Percentiles rank a stretch among this genome's conserved stretches.
phyloP scores from a whole-genome alignment of 2,329 filamentous ascomycete species.

The Scopulariopsis brevicaulis region DNA sequence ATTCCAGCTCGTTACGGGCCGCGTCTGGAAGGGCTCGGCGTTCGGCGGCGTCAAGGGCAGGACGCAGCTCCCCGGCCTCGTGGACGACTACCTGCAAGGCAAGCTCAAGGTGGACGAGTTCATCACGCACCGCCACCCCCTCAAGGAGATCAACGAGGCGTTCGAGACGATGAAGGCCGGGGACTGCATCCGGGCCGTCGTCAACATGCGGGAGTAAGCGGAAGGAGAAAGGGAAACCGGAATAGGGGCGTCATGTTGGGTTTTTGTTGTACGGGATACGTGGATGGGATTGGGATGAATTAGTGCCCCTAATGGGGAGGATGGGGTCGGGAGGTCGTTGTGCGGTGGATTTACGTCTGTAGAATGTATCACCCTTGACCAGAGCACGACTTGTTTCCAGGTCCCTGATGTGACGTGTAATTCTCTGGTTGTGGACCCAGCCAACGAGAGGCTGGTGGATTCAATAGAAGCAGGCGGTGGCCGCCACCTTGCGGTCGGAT shows the following conservation, averaged over 20 bases:
- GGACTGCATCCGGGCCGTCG: slow-evolving; percentile 93
- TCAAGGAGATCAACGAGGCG: slow-evolving; percentile 76
- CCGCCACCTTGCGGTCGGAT: no score
- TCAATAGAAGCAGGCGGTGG: background rate
- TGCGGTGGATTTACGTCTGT: background rate
- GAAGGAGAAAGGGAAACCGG: background rate
- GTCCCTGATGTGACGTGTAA: background rate
- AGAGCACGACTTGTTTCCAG: background rate
- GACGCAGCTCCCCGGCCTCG: slow-evolving; percentile 76
- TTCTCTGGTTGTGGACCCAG: background rate
- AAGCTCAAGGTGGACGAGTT: slow-evolving; percentile 98
- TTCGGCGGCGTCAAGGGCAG: slow-evolving; percentile 98
- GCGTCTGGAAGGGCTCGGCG: slow-evolving; percentile 95
- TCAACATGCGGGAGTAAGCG: slow-evolving; percentile 43
- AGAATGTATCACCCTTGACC: background rate
- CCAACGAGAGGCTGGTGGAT: background rate
- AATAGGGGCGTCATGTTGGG: background rate
- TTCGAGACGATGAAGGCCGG: slow-evolving; percentile 93
- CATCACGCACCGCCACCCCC: slow-evolving; percentile 86
- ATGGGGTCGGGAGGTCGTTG: background rate
- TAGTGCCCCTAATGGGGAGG: background rate
- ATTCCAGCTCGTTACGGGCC: slow-evolving; percentile 96
- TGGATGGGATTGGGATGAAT: background rate
- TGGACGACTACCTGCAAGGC: slow-evolving; percentile 80
- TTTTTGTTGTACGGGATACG: background rate